phyloP scores from a whole-genome alignment of 495 filamentous ascomycete genomes.

The Hypoxylon trugodes region DNA sequence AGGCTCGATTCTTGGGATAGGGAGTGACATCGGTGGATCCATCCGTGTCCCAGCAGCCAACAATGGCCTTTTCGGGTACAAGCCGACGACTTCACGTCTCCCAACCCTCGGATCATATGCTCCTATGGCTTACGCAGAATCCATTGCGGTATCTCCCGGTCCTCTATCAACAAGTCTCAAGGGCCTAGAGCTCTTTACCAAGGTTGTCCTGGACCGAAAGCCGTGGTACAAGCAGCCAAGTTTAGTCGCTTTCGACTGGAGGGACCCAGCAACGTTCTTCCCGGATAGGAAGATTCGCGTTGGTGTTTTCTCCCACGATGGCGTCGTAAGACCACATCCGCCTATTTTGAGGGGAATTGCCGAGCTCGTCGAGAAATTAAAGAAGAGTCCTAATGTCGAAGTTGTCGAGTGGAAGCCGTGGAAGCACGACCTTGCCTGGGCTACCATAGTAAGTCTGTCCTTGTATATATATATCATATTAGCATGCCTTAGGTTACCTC shows the following conservation, averaged over 20 bases:
- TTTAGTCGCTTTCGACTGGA: constrained; percentile 69
- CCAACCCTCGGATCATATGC: constrained; percentile 59
- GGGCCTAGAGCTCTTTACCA: constrained; percentile 72
- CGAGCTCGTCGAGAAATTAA: constrained; percentile 63
- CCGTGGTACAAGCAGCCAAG: constrained; percentile 70
- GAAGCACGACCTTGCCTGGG: constrained; percentile 67
- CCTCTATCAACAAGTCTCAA: constrained; percentile 69
- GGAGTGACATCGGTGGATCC: constrained; percentile 74
- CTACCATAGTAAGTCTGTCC: constrained; percentile 55
- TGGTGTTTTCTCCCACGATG: constrained; percentile 75
- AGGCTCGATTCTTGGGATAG: constrained; percentile 70
- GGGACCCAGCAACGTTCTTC: constrained; percentile 40
- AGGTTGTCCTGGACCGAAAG: constrained; percentile 62
- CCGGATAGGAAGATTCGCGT: constrained; percentile 63
- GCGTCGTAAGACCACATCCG: constrained; percentile 74
- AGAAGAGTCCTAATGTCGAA: constrained; percentile 55
- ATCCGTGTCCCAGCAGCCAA: constrained; percentile 71
- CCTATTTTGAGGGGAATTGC: constrained; percentile 69
- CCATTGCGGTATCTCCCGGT: constrained; percentile 67
- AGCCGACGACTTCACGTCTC: constrained; percentile 66
- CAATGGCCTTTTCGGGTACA: constrained; percentile 70
- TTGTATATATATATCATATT: neutral
- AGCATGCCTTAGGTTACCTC: neutral
- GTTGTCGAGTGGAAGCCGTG: constrained; percentile 73
- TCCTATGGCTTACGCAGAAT: constrained; percentile 64